Percentiles rank a stretch among this genome's conserved stretches.
Conservation (phyloP, 2,329 filamentous ascomycete genomes). For the Talaromyces piceae region DNA sequence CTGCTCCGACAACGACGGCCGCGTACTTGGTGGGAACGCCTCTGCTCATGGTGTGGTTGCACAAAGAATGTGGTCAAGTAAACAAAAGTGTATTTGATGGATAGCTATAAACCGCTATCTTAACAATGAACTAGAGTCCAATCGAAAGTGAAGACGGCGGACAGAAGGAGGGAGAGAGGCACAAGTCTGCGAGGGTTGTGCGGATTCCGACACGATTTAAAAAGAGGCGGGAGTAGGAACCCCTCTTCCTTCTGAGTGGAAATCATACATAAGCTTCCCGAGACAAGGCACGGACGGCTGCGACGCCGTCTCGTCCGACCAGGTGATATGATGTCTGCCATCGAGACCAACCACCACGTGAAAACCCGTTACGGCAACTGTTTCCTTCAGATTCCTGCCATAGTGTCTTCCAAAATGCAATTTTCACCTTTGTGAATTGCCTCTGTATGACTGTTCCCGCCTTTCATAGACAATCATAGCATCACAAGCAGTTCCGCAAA, state of each 20-base stretch:
- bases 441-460: no score
- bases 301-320: not conserved
- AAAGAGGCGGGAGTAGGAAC: not conserved
- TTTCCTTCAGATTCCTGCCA: no score
- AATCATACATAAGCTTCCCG: not conserved
- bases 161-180: not conserved
- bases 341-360: not conserved
- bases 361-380: no score
- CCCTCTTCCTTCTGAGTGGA: not conserved
- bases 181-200: not conserved
- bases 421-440: no score
- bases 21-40: conserved; percentile 35
- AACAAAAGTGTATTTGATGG: not conserved
- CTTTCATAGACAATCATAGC: no score
- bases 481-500: no score
- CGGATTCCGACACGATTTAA: not conserved
- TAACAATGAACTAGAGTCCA: not conserved
- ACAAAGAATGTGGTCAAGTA: not conserved
- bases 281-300: not conserved
- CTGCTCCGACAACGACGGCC: conserved; percentile 53
- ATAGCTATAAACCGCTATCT: not conserved
- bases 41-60: conserved; percentile 11
- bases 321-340: not conserved
- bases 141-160: not conserved
- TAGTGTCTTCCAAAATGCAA: no score